Percentiles rank a stretch among this genome's conserved stretches.
Evolutionary conservation across 306 rosid genomes (phyloP).

Genomic region (Pueraria montana): DNA sequence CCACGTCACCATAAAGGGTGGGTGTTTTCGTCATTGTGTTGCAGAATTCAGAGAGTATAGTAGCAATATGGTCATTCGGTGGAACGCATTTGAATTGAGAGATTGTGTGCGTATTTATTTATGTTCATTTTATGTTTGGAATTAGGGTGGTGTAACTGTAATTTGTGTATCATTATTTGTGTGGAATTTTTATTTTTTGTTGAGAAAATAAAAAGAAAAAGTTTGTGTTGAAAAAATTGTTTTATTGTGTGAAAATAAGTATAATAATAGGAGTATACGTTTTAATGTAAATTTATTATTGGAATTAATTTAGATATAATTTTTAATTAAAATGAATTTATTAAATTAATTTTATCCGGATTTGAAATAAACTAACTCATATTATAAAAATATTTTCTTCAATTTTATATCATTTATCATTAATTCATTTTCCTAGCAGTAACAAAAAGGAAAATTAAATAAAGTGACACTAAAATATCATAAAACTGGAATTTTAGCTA

Average conservation of each 20-base stretch:
- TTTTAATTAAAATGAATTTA: background rate
- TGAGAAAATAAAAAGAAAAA: background rate
- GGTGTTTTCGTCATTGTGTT: conserved; percentile 49
- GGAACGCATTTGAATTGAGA: no score
- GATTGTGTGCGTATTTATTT: background rate
- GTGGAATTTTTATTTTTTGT: background rate
- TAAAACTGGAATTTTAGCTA: no score
- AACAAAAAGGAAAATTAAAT: no score
- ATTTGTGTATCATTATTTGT: background rate
- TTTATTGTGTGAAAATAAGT: background rate
- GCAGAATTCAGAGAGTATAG: background rate
- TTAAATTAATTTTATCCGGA: no score
- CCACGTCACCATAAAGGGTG: conserved; percentile 18
- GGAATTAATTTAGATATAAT: background rate
- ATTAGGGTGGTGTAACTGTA: background rate
- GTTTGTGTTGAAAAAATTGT: background rate
- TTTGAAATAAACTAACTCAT: no score
- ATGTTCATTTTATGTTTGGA: background rate
- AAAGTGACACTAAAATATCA: no score
- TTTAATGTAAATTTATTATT: background rate
- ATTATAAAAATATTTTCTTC: no score
- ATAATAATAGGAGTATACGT: background rate
- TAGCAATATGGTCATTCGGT: conserved; percentile 44
- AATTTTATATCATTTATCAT: no score
- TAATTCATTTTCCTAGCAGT: no score